Evolutionary conservation across 441 rosid genomes (phyloP).

Genomic region (Theobroma grandiflorum): DNA sequence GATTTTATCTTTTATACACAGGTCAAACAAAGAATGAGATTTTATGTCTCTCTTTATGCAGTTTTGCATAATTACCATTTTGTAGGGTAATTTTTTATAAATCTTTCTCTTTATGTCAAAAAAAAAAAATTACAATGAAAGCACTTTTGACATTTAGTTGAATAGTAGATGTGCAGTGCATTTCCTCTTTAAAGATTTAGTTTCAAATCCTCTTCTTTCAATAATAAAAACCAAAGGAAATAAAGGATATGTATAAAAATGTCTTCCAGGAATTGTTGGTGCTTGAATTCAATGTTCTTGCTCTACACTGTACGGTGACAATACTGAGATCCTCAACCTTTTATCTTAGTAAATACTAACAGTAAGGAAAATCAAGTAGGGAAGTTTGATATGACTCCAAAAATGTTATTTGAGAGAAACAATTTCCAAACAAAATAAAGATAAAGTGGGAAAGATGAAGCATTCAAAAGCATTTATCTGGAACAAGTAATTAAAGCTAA

Average conservation of each 20-base stretch:
- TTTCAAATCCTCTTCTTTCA: no score
- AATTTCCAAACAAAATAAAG: not conserved
- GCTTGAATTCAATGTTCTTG: not conserved
- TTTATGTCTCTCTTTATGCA: no score
- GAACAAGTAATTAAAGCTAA: constrained; percentile 12
- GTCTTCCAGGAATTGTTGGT: not conserved
- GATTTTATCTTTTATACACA: no score
- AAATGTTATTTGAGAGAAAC: not conserved
- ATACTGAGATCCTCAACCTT: no score
- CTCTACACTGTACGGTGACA: not conserved
- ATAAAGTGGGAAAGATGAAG: constrained; percentile 11
- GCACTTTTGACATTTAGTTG: no score
- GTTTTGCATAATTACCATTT: no score
- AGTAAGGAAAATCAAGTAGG: not conserved
- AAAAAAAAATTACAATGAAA: no score
- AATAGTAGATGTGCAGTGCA: no score
- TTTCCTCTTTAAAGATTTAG: not conserved
- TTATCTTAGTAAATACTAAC: no score
- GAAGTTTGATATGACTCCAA: not conserved
- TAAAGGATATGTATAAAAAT: not conserved
- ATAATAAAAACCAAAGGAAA: not conserved
- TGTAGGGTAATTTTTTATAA: no score
- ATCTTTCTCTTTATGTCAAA: no score
- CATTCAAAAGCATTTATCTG: not conserved
- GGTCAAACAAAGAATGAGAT: no score